Evolutionary conservation across 2,329 filamentous ascomycete species (phyloP), one percentile per base, ranked within the genome.

Genomic region (Fusarium anguioides): DNA sequence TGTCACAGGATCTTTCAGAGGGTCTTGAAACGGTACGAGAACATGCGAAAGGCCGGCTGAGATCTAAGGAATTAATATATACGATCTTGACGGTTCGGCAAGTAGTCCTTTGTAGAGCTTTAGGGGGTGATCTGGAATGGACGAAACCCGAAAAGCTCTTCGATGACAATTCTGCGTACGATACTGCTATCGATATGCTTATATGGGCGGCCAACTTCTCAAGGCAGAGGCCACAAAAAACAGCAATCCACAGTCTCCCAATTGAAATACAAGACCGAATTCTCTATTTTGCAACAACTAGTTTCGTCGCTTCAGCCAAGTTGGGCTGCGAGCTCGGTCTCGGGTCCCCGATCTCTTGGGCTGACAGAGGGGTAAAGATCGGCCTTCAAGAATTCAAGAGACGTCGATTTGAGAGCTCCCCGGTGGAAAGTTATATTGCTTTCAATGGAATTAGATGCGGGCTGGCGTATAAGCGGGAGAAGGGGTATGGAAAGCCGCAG

Each of bases 231-330:
- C 45, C 47, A 35, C n/a, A 45, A 14, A 37, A 36, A 29, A 58
- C 27, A 29, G 12, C 21, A 35, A 46, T 72, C 17, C 45, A 59
- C 46, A 33, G 8, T 24, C 60, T 73, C n/a, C 69, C 69, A 2
- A 2, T 64, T 23, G 63, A 72, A 41, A 66, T 71, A 5, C 66
- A 71, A 20, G 45, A 66, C 24, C 61, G 18, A 24, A 46, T 72
- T 40, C 54, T 72, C 12, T 18, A n/a, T 41, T 36, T 52, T 11
- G 46, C 48, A 23, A 39, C 56, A 44, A 17, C 20, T 3, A 65
- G 66, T 37, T 20, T 9, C 1, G 26, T 71, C 27, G 40, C 44
- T 12, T 51, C 61, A 36, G 66, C 61, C 1, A 66, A 59, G 33
- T 23, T 64, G 6, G 61, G 66, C 5, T 50, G 61, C n/a, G 27